These are phyloP conservation scores for Radiomyces spectabilis DNA, from an alignment of 192 early-diverging fungal species.

Conservation along the genomic window DNA sequence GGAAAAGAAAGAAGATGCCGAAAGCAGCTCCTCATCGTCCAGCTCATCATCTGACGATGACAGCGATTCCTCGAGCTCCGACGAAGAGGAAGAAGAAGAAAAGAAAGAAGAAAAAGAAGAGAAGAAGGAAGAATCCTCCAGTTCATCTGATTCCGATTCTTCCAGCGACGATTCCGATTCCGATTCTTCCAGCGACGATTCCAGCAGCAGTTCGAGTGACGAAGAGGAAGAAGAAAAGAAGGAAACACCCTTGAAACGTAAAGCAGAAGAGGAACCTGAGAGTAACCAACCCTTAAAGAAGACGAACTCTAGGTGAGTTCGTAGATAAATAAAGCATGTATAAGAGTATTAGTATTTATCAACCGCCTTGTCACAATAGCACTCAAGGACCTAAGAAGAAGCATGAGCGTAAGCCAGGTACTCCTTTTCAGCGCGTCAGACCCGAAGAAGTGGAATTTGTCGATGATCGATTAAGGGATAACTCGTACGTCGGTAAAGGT, in stretches of 20 bases:
- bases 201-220: constrained; percentile 28
- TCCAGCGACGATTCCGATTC: constrained; percentile 22
- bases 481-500: constrained; percentile 66
- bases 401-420: constrained; percentile 20
- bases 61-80: constrained; percentile 17
- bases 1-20: constrained; percentile 10
- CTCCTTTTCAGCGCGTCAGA: constrained; percentile 79
- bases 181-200: constrained; percentile 24
- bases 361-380: not conserved
- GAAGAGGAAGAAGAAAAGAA: constrained; percentile 14
- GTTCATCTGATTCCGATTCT: constrained; percentile 19
- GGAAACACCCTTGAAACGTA: constrained; percentile 3
- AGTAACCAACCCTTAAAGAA: constrained; percentile 3
- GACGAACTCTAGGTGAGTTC: not conserved
- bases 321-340: not conserved
- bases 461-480: constrained; percentile 80
- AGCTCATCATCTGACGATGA: constrained; percentile 13
- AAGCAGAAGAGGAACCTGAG: constrained; percentile 10
- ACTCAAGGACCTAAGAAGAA: constrained; percentile 1
- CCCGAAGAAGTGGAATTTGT: constrained; percentile 75
- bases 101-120: constrained; percentile 10
- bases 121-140: constrained; percentile 23
- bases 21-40: constrained; percentile 10
- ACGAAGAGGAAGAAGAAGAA: constrained; percentile 9
- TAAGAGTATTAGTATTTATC: not conserved